phyloP scores from a whole-genome alignment of 139 green algal species.

The Nannochloris sp. region DNA sequence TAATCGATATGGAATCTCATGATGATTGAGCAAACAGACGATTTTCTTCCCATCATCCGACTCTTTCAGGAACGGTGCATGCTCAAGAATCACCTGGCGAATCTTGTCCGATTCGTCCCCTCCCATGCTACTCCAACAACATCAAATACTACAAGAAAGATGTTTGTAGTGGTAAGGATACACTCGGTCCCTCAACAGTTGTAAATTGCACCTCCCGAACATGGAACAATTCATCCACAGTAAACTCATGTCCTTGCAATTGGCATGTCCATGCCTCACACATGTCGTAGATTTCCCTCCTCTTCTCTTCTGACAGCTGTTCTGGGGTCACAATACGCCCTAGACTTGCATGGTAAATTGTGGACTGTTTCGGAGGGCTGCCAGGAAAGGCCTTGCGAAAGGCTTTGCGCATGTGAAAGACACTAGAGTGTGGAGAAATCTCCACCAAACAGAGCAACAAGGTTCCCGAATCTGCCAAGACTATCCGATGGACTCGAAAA shows the following conservation, averaged over 20 bases:
- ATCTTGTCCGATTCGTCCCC: background rate
- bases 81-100: background rate
- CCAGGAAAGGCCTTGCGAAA: conserved; percentile 29
- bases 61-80: background rate
- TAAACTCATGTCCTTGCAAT: conserved; percentile 18
- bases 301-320: conserved; percentile 16
- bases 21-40: conserved; percentile 27
- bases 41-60: conserved; percentile 12
- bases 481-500: conserved; percentile 34
- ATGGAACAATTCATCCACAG: conserved; percentile 11
- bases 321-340: conserved; percentile 18
- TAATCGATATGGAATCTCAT: conserved; percentile 9
- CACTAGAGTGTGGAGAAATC: conserved; percentile 2
- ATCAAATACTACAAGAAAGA: no score
- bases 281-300: conserved; percentile 14
- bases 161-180: conserved; percentile 10
- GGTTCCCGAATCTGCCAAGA: conserved; percentile 40
- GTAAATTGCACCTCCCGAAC: conserved; percentile 25
- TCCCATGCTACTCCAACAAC: background rate
- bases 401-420: conserved; percentile 21
- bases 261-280: conserved; percentile 18
- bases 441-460: conserved; percentile 39
- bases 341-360: conserved; percentile 40
- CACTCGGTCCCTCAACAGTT: conserved; percentile 19
- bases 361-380: conserved; percentile 23